Conservation (phyloP, 2,329 filamentous ascomycete species). For the Monosporascus sp. region DNA sequence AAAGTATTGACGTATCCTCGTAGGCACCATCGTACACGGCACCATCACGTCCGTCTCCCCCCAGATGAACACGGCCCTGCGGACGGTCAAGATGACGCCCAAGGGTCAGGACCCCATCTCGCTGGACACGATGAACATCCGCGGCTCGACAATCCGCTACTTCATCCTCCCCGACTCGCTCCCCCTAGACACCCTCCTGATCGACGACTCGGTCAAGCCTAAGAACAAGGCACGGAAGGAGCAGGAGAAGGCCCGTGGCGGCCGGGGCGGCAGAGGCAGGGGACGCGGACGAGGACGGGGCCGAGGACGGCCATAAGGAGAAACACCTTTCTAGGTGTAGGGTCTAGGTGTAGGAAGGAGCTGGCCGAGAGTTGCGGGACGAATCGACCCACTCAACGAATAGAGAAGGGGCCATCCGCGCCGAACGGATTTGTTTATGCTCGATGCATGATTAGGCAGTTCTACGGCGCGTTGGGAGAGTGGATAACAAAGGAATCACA, state of each 20-base stretch:
- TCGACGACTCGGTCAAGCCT: slow-evolving; percentile 95
- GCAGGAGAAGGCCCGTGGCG: slow-evolving; percentile 40
- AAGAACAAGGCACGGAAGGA: slow-evolving; percentile 99
- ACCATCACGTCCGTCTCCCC: slow-evolving; percentile 96
- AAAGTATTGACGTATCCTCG: background rate
- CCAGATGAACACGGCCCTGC: slow-evolving; percentile 96
- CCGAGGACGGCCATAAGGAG: slow-evolving; percentile 30
- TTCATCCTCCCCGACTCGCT: slow-evolving; percentile 94
- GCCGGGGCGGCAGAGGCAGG: slow-evolving; percentile 48
- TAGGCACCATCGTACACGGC: slow-evolving; percentile 92
- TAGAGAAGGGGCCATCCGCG: background rate
- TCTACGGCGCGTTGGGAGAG: slow-evolving; percentile 24
- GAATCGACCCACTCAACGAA: no score
- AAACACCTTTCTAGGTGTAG: no score
- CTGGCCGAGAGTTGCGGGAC: no score
- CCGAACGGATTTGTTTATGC: background rate
- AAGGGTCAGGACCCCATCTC: slow-evolving; percentile 82
- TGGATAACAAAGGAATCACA: slow-evolving; percentile 14
- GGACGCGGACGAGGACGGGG: slow-evolving; percentile 53
- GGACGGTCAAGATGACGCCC: slow-evolving; percentile 93
- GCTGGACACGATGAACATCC: slow-evolving; percentile 93
- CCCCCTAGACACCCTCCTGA: slow-evolving; percentile 88
- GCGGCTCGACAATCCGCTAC: slow-evolving; percentile 93
- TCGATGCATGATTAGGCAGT: slow-evolving; percentile 9
- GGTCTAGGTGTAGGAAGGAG: no score